These are phyloP conservation scores for Exophiala alcalophila DNA, from an alignment of 2,329 filamentous ascomycete species.

Conservation along the genomic window DNA sequence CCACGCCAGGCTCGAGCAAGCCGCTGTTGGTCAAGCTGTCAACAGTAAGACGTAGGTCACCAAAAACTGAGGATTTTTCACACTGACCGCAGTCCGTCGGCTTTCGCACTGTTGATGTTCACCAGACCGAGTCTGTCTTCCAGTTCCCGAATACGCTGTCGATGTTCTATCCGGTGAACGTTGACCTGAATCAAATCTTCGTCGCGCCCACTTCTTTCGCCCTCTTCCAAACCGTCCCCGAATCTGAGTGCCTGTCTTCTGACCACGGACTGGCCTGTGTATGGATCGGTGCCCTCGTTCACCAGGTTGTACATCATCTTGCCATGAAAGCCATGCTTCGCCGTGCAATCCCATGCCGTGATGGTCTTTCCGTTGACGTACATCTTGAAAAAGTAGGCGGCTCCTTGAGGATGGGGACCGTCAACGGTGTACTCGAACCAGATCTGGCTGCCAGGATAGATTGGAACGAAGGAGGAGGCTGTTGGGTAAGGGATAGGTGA, in stretches of 20 bases:
- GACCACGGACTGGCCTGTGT: conserved; percentile 13
- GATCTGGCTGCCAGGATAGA: conserved; percentile 29
- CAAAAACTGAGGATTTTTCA: not conserved
- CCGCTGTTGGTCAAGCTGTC: conserved; percentile 25
- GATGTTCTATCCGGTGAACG: conserved; percentile 27
- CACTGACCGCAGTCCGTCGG: conserved; percentile 20
- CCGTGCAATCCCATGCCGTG: conserved; percentile 28
- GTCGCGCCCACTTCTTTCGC: conserved; percentile 2
- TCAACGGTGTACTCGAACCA: conserved; percentile 32
- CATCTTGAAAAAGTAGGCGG: conserved; percentile 30
- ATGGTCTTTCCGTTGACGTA: conserved; percentile 21
- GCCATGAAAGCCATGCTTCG: conserved; percentile 28
- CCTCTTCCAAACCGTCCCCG: conserved; percentile 15
- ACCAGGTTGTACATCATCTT: conserved; percentile 30
- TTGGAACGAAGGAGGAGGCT: conserved; percentile 26
- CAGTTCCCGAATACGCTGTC: conserved; percentile 18
- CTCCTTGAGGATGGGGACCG: conserved; percentile 29
- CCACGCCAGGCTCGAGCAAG: conserved; percentile 24
- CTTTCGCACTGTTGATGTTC: conserved; percentile 1
- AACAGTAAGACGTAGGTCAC: not conserved
- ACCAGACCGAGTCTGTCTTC: conserved; percentile 11
- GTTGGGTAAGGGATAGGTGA: conserved; percentile 10
- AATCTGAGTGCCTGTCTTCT: conserved; percentile 24
- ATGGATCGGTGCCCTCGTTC: conserved; percentile 10
- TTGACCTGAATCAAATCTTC: conserved; percentile 28